A percentile compares a stretch with the other conserved stretches of the same genome.
These are phyloP conservation scores for Centella asiatica DNA, from an alignment of 129 eudicot genomes.

Conservation along the genomic window DNA sequence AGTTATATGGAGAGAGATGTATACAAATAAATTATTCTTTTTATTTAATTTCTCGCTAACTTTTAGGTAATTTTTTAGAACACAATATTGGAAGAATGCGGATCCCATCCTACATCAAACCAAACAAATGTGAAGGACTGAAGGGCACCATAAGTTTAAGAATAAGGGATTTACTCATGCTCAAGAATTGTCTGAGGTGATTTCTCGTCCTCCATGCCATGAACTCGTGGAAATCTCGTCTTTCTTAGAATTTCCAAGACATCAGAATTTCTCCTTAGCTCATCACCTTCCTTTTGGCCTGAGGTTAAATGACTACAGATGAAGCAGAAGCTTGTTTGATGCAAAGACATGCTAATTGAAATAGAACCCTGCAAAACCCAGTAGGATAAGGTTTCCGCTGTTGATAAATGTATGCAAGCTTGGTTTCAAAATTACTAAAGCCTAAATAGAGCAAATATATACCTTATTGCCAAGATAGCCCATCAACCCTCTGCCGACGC, in stretches of 20 bases:
- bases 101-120: background rate
- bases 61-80: too few species aligned
- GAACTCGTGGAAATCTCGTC: conserved; percentile 78
- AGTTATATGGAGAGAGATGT: background rate
- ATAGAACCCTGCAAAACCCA: conserved; percentile 60
- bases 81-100: background rate
- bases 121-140: background rate
- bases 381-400: conserved; percentile 1
- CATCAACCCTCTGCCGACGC: conserved; percentile 99
- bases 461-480: conserved; percentile 99
- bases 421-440: background rate
- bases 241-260: conserved; percentile 78
- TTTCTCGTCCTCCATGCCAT: conserved; percentile 42
- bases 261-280: conserved; percentile 74
- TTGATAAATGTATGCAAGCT: background rate
- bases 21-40: too few species aligned
- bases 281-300: conserved; percentile 90
- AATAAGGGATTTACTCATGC: conserved; percentile 55
- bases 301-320: conserved; percentile 86
- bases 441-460: background rate
- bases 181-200: conserved; percentile 83
- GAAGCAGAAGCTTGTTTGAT: conserved; percentile 94
- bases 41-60: too few species aligned
- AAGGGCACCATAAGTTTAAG: background rate
- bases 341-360: conserved; percentile 86